Conservation (phyloP, 306 rosid genomes). For the Gleditsia sinensis region DNA sequence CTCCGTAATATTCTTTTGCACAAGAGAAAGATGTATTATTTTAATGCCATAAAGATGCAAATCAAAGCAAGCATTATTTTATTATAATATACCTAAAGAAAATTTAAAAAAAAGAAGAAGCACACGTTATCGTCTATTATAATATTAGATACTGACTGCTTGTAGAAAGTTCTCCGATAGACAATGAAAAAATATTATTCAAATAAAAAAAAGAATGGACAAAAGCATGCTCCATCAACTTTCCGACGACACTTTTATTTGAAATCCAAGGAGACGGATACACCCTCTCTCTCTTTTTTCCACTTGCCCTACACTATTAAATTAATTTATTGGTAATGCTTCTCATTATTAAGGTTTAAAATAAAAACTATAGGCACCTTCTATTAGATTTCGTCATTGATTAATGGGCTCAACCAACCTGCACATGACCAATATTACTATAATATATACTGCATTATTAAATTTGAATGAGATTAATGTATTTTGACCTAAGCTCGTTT, state of each 20-base stretch:
- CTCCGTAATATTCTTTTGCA: constrained; percentile 17
- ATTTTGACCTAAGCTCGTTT: constrained; percentile 37
- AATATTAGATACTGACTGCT: constrained; percentile 18
- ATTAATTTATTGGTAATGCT: constrained; percentile 32
- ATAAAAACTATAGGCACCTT: constrained; percentile 35
- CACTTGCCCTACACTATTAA: constrained; percentile 41
- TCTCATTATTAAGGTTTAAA: constrained; percentile 26
- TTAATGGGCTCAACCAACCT: constrained; percentile 44
- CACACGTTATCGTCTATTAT: constrained; percentile 32
- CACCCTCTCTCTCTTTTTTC: constrained; percentile 30
- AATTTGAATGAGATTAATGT: constrained; percentile 7
- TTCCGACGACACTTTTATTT: constrained; percentile 36
- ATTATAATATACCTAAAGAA: background rate
- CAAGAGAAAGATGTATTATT: constrained; percentile 39
- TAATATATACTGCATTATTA: background rate
- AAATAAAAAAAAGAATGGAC: background rate
- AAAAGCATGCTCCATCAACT: constrained; percentile 39
- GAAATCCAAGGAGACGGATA: constrained; percentile 37
- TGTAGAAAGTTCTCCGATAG: constrained; percentile 1
- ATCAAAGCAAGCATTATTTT: constrained; percentile 29
- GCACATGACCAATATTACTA: constrained; percentile 48
- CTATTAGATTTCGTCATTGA: constrained; percentile 43
- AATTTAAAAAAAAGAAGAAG: background rate
- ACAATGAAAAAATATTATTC: background rate
- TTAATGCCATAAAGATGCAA: constrained; percentile 38